Evolutionary conservation across 2,329 filamentous ascomycete species (phyloP), one percentile per base, ranked within the genome.

Genomic region (Colletotrichum nymphaeae): DNA sequence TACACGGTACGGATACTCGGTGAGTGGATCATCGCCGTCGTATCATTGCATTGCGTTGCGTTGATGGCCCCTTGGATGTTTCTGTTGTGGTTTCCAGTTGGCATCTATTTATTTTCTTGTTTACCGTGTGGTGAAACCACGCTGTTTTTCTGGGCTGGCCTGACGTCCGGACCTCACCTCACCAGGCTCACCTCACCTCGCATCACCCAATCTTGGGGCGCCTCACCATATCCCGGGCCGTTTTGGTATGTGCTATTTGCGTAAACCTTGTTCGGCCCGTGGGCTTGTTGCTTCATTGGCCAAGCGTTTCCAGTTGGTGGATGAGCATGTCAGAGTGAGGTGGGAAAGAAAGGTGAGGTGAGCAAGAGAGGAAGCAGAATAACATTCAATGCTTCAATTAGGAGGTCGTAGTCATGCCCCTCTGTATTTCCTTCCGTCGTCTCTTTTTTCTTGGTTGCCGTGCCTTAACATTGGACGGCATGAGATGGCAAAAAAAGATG

Each of bases 291-390:
- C 37, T 5, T 35, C 14, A 35, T 22, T 55, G 62, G 62, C 22
- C 22, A 49, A 65, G 35, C 67, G 67, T 65, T 67, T 73, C 74
- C 65, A 59, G 71, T 22, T 57, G 63, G 19, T 53, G 62, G 60
- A 35, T 35, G 26, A 35, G 46, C 62, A 35, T 12, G 32, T 35
- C 32, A 35, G 32, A 12, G 32, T 35, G 32, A 35, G 28, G 62
- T 7, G 42, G 12, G 19, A 42, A 6, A 30, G 11, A 32, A 32
- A 32, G 62, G 22, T 11, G 22, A 56, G 52, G 19, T 28, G 22
- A 56, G 49, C 24, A 37, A 19, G 16, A 67, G 46, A 52, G 46
- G 56, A 55, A 57, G 49, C 35, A 6, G 30, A 12, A 16, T 14
- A 11, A 42, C 37, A 7, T 42, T 42, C 32, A 35, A 71, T 52